Base-by-base conservation (phyloP, 192 early-diverging fungal species). In the Entomortierella chlamydospora region DNA sequence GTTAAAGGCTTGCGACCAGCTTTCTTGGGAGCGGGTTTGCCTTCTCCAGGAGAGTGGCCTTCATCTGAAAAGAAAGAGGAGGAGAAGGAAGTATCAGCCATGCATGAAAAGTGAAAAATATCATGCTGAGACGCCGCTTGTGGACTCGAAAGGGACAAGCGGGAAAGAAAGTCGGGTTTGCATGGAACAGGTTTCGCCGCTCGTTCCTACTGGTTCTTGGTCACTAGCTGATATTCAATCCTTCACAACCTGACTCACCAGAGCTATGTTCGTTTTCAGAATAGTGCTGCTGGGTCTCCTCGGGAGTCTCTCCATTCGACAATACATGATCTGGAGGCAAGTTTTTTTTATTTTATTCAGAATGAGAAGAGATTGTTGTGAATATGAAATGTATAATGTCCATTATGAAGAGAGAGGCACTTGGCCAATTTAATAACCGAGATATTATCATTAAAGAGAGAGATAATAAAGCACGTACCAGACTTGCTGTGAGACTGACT, bases 1-100 rank as follows among this genome's bases (percentile, higher is more conserved):
- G 82, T 86, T 34, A 92, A 83, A 13, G 88, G 88, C 69, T 90
- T 90, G 49, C 90, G 72, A 10, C 90, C 90, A 18, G 90, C 86
- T 49, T 86, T 87, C 61, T 87, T 88, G n/a, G 72, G 69, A 53
- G 82, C 84, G 39, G 81, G 83, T 47, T 81, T 83, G 51, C 85
- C 83, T 26, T 85, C 83, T 4, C 68, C 63, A 12, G 68, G 56
- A 17, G 68, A 68, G 53, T 66, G 62, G 10, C 68, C 68, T 39
- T 79, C 76, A 52, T 79, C 76, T 79, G 56, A 13, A 20, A 45
- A 57, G 54, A 39, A 57, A 47, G 7, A 47, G 25, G 7, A 15
- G 58, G 20, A 5, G 39, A 42, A 34, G 23, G 65, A 33, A 41
- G 39, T 37, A 37, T 37, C 34, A 37, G 34, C 4, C 34, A n/a